phyloP scores from a whole-genome alignment of 768 basidiomycete genomes.

The Leccinum disarticulatum region DNA sequence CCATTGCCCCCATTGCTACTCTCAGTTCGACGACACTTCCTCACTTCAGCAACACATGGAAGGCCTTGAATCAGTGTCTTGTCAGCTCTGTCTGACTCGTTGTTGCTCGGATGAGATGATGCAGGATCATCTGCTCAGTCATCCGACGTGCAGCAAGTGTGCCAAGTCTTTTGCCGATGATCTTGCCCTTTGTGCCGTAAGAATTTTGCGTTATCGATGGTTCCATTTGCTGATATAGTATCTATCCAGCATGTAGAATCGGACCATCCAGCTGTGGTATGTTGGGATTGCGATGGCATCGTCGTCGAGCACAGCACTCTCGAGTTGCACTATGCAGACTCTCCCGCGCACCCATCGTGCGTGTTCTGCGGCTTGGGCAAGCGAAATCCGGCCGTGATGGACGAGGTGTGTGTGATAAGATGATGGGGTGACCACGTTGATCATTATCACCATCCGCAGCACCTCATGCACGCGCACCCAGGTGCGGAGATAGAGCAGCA shows the following conservation, averaged over 20 bases:
- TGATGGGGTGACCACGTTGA: background rate
- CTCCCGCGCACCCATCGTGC: conserved; percentile 23
- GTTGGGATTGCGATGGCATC: conserved; percentile 31
- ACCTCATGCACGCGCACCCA: conserved; percentile 19
- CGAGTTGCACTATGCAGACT: conserved; percentile 25
- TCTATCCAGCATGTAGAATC: conserved; percentile 22
- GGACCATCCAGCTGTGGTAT: conserved; percentile 26
- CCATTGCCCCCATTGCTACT: conserved; percentile 25
- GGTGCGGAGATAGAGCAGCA: conserved; percentile 4
- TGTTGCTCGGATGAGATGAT: conserved; percentile 28
- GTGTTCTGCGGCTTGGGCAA: conserved; percentile 18
- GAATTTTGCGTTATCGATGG: background rate
- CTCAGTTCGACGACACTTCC: conserved; percentile 20
- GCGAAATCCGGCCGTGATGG: conserved; percentile 15
- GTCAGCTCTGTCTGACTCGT: conserved; percentile 19
- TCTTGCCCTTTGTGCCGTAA: conserved; percentile 22
- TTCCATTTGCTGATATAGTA: background rate
- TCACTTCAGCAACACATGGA: conserved; percentile 21
- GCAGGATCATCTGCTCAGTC: conserved; percentile 25
- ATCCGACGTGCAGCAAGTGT: conserved; percentile 27
- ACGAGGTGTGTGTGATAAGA: conserved; percentile 18
- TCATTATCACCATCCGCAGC: conserved; percentile 17
- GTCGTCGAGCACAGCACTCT: conserved; percentile 22
- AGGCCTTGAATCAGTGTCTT: conserved; percentile 13
- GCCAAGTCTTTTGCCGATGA: conserved; percentile 18